Base-by-base conservation (phyloP, 805 yeast species). In the Saccharomycopsis sp. region DNA sequence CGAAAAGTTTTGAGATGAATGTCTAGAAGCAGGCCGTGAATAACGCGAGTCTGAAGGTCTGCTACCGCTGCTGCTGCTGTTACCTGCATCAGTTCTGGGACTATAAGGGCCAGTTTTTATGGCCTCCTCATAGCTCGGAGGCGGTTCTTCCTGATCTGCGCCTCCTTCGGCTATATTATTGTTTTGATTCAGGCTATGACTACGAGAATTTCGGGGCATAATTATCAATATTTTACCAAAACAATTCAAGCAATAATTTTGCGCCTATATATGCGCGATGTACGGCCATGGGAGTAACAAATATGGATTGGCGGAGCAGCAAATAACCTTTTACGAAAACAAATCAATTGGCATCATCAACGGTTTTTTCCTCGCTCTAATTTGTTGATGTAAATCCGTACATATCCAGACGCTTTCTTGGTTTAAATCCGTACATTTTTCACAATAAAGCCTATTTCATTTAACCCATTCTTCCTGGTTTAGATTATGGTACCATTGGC, bases 41-140 rank as follows among this genome's bases (percentile, higher is more conserved):
- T 7, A 29, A 12, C 38, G 38, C 5, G 38, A 29, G 12, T 29
- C 38, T 7, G 38, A 29, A 12, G 38, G 12, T n/a, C n/a, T n/a
- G 38, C 38, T 29, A 29, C 38, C 12, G 38, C 38, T 12, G 12
- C 15, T 34, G 57, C 38, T 34, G 52, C 29, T 56, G 50, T 5
- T 54, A 62, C 15, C 49, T 38, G 9, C 53, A 47, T 44, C 53
- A 19, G 14, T 34, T 44, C n/a, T 29, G 56, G 54, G 17, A 47
- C 41, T 9, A 56, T 57, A 41, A 57, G 62, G 62, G 5, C 9
- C 38, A 29, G 38, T 29, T 12, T 44, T 17, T 24, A 58, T 47
- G 1, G 57, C 57, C 25, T 58, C 61, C 23, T 58, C 58, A 38
- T 58, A 58, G 14, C 53, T 41, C 2, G 61, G 61, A n/a, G 61